These are phyloP conservation scores for Dentipellis sp. DNA, from an alignment of 768 basidiomycete species.

Conservation along the genomic window DNA sequence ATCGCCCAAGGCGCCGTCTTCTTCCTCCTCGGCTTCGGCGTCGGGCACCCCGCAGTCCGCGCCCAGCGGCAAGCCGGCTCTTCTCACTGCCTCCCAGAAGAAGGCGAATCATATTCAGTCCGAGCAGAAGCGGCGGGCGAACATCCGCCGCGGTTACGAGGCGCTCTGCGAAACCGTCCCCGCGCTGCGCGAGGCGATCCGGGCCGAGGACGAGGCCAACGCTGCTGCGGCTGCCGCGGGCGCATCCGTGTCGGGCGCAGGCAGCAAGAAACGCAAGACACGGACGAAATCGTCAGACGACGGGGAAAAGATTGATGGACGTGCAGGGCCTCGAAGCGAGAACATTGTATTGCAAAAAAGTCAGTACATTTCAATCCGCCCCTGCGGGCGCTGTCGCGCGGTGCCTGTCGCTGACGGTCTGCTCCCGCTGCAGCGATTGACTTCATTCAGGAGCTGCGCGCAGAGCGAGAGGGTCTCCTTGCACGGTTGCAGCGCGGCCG, in stretches of 20 bases:
- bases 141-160: constrained; percentile 85
- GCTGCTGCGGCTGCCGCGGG: constrained; percentile 14
- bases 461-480: constrained; percentile 47
- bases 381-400: not conserved
- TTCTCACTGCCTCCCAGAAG: constrained; percentile 79
- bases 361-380: constrained; percentile 31
- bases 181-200: constrained; percentile 69
- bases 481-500: constrained; percentile 54
- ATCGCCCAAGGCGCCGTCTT: constrained; percentile 1
- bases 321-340: constrained; percentile 86
- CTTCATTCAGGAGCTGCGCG: constrained; percentile 59
- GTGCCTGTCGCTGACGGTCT: constrained; percentile 4
- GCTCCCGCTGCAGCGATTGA: constrained; percentile 60
- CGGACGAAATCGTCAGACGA: constrained; percentile 27
- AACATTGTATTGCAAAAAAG: constrained; percentile 85
- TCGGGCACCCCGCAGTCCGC: constrained; percentile 9
- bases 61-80: constrained; percentile 22
- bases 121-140: constrained; percentile 89
- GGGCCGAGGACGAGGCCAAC: constrained; percentile 56
- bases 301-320: constrained; percentile 66
- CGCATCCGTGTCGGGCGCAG: constrained; percentile 28
- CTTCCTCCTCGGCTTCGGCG: constrained; percentile 5
- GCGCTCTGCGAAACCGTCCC: constrained; percentile 80
- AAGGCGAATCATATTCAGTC: constrained; percentile 91
- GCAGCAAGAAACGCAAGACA: constrained; percentile 17